These are phyloP conservation scores for Wickerhamomyces ciferrii DNA, from an alignment of 805 yeast species.

Conservation along the genomic window DNA sequence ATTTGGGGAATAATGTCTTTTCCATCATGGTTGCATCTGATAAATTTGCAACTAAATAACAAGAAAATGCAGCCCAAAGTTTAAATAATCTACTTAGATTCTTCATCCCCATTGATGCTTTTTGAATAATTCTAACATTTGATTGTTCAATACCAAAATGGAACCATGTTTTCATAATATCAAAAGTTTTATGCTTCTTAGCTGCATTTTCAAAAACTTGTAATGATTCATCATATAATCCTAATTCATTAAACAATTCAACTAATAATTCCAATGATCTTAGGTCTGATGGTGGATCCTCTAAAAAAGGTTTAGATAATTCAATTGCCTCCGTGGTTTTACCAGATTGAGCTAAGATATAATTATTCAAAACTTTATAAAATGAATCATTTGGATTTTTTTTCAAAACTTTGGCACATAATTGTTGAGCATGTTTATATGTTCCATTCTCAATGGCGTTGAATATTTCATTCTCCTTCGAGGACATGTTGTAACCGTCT, in stretches of 20 bases:
- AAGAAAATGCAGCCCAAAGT: constrained; percentile 53
- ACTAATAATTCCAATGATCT: constrained; percentile 44
- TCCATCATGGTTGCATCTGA: constrained; percentile 38
- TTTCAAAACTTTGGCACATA: constrained; percentile 41
- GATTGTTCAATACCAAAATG: constrained; percentile 39
- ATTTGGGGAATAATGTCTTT: constrained; percentile 44
- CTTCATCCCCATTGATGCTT: constrained; percentile 41
- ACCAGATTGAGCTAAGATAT: constrained; percentile 25
- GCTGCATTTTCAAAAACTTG: constrained; percentile 53
- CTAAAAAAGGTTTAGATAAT: constrained; percentile 15
- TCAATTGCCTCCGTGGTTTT: constrained; percentile 24
- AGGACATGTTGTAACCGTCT: too few species aligned
- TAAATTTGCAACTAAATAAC: constrained; percentile 35
- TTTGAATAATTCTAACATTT: constrained; percentile 49
- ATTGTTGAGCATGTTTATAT: constrained; percentile 45
- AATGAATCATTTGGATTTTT: constrained; percentile 55
- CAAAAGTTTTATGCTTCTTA: constrained; percentile 48
- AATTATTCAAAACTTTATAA: constrained; percentile 31
- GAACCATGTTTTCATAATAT: constrained; percentile 52
- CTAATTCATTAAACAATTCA: constrained; percentile 36
- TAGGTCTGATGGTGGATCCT: constrained; percentile 47
- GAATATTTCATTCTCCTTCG: constrained; percentile 29
- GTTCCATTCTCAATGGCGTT: constrained; percentile 48
- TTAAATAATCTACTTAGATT: constrained; percentile 29
- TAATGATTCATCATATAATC: constrained; percentile 33